Base-by-base conservation (phyloP, 805 yeast species). In the Monosporozyma siamensis region DNA sequence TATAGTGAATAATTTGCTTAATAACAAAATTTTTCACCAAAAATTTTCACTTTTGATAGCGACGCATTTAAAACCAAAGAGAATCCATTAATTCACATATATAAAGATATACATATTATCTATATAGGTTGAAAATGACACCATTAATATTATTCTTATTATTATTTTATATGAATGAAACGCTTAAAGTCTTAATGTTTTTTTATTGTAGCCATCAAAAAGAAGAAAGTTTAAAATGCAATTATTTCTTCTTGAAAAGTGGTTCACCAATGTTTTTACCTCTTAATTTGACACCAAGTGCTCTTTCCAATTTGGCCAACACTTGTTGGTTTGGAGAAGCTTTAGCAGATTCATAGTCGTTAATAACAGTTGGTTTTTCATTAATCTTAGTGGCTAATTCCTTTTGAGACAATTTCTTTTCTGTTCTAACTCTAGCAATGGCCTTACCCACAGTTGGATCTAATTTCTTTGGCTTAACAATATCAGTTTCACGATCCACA, bases 261-360 rank as follows among this genome's bases (percentile, higher is more conserved):
- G 97, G 95, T 56, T 80, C 78, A 49, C 98, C 98, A 57, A 92
- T 83, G 66, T 81, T 83, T 71, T 90, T 89, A 61, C 98, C 98
- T 70, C 97, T 79, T 61, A 92, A 77, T 70, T 88, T 92, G 50
- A 92, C 82, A 52, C 97, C 97, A 55, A 92, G 72, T 34, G 82
- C 94, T 66, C 96, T 78, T 71, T 92, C 97, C 64, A 92, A 68
- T 71, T 92, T 92, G 43, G 82, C 89, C 57, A 92, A 74, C 41
- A 92, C 67, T 68, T 89, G 97, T 71, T 92, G 98, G 71, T 86
- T 89, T 45, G 98, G 98, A 52, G 83, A 78, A 36, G 95, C 98
- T 62, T 95, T 80, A 46, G 95, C 97, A 44, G 95, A 85, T 71
- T 92, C 98, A 66, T 92, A 92, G 61, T 92, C 98, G 66, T 87